Conservation (phyloP, 495 filamentous ascomycete genomes). For the Aspergillus asperescens region DNA sequence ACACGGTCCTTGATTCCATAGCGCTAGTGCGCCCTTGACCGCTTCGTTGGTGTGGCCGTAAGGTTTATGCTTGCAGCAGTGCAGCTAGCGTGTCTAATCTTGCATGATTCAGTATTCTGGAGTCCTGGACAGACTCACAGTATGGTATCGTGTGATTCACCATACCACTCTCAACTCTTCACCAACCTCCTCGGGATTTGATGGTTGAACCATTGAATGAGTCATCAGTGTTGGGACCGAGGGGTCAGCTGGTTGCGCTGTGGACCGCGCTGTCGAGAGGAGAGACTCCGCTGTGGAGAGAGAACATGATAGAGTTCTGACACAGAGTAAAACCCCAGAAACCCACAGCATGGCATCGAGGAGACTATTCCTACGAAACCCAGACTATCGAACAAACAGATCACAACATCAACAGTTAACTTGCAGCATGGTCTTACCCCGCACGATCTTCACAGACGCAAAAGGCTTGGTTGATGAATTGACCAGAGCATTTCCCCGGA, state of each 20-base stretch:
- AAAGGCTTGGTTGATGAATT: slow-evolving; percentile 8
- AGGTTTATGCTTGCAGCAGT: slow-evolving; percentile 32
- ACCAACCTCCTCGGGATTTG: not conserved
- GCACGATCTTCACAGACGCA: slow-evolving; percentile 18
- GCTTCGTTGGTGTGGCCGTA: slow-evolving; percentile 30
- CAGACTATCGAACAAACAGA: slow-evolving; percentile 4
- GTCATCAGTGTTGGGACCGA: not conserved
- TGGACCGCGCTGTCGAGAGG: too few relatives aligned
- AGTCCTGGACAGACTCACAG: not conserved
- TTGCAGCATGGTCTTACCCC: slow-evolving; percentile 10
- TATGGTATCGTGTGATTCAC: slow-evolving; percentile 2
- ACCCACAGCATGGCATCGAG: not conserved
- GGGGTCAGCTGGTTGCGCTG: not conserved
- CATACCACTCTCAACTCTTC: not conserved
- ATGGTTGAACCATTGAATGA: not conserved
- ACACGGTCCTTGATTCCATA: too few relatives aligned
- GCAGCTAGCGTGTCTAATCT: slow-evolving; percentile 12
- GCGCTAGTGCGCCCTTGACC: slow-evolving; percentile 27
- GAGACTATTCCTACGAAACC: not conserved
- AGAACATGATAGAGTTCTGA: not conserved
- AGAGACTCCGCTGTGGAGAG: not conserved
- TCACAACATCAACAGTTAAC: too few relatives aligned
- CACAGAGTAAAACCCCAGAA: not conserved
- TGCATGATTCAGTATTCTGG: not conserved
- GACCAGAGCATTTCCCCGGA: slow-evolving; percentile 6